Evolutionary conservation across 192 early-diverging fungal genomes (phyloP).

Genomic region (Gonapodya prolifera): DNA sequence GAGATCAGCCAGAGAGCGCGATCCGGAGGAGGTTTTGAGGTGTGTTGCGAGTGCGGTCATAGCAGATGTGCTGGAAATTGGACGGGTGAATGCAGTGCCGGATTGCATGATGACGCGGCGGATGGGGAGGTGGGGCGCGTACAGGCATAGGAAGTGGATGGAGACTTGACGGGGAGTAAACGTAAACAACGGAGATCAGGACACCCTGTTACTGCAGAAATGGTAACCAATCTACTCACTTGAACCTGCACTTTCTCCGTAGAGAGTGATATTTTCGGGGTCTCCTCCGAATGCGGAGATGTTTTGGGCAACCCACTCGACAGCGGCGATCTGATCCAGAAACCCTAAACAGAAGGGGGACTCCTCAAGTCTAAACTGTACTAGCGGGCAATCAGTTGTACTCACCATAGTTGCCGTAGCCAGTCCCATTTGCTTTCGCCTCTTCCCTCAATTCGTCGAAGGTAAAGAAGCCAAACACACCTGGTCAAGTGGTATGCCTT

Average conservation of each 20-base stretch:
- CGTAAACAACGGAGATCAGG: too few relatives aligned
- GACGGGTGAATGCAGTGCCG: not conserved
- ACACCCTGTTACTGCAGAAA: too few relatives aligned
- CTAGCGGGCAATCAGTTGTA: not conserved
- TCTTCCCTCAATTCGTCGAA: not conserved
- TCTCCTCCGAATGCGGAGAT: constrained; percentile 45
- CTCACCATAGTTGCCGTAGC: not conserved
- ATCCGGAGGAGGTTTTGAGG: not conserved
- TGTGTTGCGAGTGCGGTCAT: not conserved
- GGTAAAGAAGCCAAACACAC: not conserved
- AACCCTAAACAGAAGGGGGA: constrained; percentile 26
- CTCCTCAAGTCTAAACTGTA: too few relatives aligned
- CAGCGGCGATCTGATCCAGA: constrained; percentile 36
- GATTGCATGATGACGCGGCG: not conserved
- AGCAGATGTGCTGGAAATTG: not conserved
- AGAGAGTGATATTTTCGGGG: constrained; percentile 29
- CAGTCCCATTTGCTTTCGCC: not conserved
- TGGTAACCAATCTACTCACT: too few relatives aligned
- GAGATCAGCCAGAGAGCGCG: not conserved
- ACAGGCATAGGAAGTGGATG: not conserved
- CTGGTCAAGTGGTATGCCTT: not conserved
- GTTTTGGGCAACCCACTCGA: constrained; percentile 43
- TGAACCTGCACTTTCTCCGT: constrained; percentile 37
- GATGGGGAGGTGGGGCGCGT: not conserved
- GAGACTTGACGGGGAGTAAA: too few relatives aligned